Percentiles rank a stretch among this genome's conserved stretches.
Conservation (phyloP, 495 filamentous ascomycete genomes). For the Cenococcum geophilum region DNA sequence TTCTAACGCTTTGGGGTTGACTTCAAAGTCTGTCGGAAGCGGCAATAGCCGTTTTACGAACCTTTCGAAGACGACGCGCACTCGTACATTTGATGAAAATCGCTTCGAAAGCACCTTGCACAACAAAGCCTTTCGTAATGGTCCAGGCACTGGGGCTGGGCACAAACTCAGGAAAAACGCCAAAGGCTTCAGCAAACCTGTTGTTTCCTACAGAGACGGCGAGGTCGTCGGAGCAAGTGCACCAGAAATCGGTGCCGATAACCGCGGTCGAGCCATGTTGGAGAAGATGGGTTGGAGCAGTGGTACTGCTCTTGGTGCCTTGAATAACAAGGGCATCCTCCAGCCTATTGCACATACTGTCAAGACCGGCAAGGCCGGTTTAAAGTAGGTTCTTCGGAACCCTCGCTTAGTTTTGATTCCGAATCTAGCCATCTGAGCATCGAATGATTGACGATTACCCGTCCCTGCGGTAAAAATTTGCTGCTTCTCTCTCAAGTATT, state of each 20-base stretch:
- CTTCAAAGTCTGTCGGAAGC: constrained; percentile 75
- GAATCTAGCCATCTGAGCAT: too few relatives aligned
- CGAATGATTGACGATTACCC: too few relatives aligned
- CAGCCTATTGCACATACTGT: constrained; percentile 82
- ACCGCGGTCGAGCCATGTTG: constrained; percentile 79
- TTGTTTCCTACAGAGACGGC: constrained; percentile 64
- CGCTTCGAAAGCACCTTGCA: constrained; percentile 21
- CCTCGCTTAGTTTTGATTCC: not conserved
- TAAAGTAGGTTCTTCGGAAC: constrained; percentile 36
- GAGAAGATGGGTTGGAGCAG: constrained; percentile 97
- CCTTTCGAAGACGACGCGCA: constrained; percentile 65
- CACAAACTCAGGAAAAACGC: not conserved
- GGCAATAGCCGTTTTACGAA: constrained; percentile 69
- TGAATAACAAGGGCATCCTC: constrained; percentile 81
- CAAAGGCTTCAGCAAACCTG: constrained; percentile 7
- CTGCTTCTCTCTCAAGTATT: too few relatives aligned
- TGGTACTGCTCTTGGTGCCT: constrained; percentile 77
- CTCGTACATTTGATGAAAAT: constrained; percentile 47
- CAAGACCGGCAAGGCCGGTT: constrained; percentile 75
- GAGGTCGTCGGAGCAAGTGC: constrained; percentile 81
- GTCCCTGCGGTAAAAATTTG: too few relatives aligned
- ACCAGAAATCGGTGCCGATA: constrained; percentile 75
- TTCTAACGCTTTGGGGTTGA: constrained; percentile 63
- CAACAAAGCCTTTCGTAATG: not conserved
- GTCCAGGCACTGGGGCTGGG: not conserved